Conservation (phyloP, 768 basidiomycete species). For the Clavulina sp. region DNA sequence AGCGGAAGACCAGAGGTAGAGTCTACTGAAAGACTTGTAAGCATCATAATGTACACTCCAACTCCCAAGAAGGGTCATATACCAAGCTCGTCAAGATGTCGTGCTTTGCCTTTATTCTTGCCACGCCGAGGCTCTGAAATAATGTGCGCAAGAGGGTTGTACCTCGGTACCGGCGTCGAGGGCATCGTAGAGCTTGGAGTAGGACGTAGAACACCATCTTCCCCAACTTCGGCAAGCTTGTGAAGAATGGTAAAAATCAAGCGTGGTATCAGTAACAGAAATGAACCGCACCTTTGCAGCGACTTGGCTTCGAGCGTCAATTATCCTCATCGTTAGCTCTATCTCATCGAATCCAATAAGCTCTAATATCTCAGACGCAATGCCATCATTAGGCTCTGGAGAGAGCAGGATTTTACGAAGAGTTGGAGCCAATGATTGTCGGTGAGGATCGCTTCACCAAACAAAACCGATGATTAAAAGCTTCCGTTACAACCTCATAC, state of each 20-base stretch:
- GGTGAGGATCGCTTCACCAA: neutral
- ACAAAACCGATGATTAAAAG: neutral
- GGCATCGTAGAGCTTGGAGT: neutral
- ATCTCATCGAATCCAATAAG: conserved; percentile 72
- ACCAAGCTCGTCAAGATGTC: neutral
- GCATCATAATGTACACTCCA: neutral
- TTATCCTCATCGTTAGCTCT: conserved; percentile 54
- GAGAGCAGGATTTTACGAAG: neutral
- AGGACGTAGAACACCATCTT: too few species aligned
- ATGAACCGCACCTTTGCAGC: conserved; percentile 29
- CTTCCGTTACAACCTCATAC: too few species aligned
- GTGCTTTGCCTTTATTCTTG: neutral
- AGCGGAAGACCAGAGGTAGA: too few species aligned
- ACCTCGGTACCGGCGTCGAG: neutral
- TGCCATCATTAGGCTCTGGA: conserved; percentile 34
- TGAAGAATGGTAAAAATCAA: neutral
- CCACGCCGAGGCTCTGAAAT: neutral
- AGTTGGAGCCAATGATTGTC: neutral
- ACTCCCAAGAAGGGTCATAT: neutral
- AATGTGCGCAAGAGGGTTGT: too few species aligned
- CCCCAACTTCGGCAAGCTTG: too few species aligned
- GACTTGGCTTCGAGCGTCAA: conserved; percentile 35
- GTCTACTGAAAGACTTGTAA: neutral
- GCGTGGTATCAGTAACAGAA: neutral
- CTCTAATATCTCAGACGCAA: conserved; percentile 64